These are phyloP conservation scores for Dictyophora rubrovolvata DNA, from an alignment of 768 basidiomycete species.

Conservation along the genomic window DNA sequence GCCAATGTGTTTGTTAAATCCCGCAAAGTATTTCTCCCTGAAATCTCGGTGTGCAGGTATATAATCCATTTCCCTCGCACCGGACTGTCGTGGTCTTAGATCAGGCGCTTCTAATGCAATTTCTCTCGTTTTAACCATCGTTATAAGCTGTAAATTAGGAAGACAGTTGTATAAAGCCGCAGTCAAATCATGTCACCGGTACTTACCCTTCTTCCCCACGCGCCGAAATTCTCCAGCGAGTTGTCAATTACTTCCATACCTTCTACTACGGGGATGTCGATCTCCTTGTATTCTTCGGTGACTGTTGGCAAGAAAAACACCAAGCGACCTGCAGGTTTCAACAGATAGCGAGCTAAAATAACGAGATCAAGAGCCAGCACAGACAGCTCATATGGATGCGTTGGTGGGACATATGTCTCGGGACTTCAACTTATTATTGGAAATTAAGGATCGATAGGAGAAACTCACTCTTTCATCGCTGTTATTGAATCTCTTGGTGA, in stretches of 20 bases:
- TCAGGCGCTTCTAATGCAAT: conserved; percentile 32
- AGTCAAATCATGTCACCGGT: neutral
- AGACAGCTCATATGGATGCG: conserved; percentile 85
- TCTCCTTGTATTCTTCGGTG: conserved; percentile 79
- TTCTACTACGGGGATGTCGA: conserved; percentile 70
- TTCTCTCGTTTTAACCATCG: conserved; percentile 59
- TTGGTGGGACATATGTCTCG: conserved; percentile 80
- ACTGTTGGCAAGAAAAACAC: conserved; percentile 96
- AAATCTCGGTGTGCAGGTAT: conserved; percentile 86
- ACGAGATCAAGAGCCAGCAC: conserved; percentile 76
- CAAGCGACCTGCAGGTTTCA: conserved; percentile 78
- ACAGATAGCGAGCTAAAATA: conserved; percentile 66
- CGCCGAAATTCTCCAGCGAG: conserved; percentile 87
- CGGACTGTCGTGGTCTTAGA: conserved; percentile 33
- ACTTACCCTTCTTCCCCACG: conserved; percentile 86
- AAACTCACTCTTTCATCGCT: conserved; percentile 10
- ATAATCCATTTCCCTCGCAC: conserved; percentile 16
- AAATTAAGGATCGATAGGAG: neutral
- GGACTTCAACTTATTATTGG: conserved; percentile 28
- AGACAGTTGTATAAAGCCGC: conserved; percentile 1
- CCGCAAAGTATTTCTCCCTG: conserved; percentile 77
- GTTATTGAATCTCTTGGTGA: conserved; percentile 21
- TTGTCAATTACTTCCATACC: conserved; percentile 87
- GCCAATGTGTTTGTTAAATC: conserved; percentile 48
- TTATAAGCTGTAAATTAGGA: conserved; percentile 61